phyloP scores from a whole-genome alignment of 2,329 filamentous ascomycete genomes.

The Pseudocercospora eumusae region DNA sequence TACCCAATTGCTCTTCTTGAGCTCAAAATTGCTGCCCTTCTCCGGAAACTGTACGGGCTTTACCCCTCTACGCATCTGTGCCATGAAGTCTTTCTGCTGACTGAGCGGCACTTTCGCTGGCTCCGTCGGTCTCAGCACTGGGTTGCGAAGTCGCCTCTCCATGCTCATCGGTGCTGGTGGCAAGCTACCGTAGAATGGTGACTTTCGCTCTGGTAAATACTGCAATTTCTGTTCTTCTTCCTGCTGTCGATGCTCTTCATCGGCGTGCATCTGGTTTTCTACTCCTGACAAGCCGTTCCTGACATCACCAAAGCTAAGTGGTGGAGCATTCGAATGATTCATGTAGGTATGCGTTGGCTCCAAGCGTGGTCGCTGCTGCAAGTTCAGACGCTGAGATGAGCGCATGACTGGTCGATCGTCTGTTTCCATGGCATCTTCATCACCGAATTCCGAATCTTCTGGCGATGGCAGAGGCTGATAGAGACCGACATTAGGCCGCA shows the following conservation, averaged over 20 bases:
- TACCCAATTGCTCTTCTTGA: slow-evolving; percentile 27
- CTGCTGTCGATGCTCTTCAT: slow-evolving; percentile 22
- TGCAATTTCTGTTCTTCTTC: slow-evolving; percentile 28
- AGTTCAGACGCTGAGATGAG: slow-evolving; percentile 20
- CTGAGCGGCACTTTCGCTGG: slow-evolving; percentile 46
- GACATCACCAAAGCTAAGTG: slow-evolving; percentile 23
- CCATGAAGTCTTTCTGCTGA: slow-evolving; percentile 56
- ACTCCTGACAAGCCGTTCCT: slow-evolving; percentile 33
- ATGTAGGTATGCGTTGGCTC: slow-evolving; percentile 22
- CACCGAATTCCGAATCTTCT: slow-evolving; percentile 31
- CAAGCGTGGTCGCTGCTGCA: slow-evolving; percentile 26
- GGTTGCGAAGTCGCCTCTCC: slow-evolving; percentile 63
- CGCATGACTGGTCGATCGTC: slow-evolving; percentile 49
- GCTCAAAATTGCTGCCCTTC: slow-evolving; percentile 26
- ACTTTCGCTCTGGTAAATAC: slow-evolving; percentile 24
- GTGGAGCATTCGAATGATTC: slow-evolving; percentile 21
- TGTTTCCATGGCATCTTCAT: slow-evolving; percentile 71
- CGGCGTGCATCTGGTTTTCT: slow-evolving; percentile 29
- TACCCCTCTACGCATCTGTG: slow-evolving; percentile 38
- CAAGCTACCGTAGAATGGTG: slow-evolving; percentile 69
- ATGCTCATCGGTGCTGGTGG: slow-evolving; percentile 69
- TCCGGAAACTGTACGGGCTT: slow-evolving; percentile 28
- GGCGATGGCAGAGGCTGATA: slow-evolving; percentile 30
- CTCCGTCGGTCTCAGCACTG: slow-evolving; percentile 36
- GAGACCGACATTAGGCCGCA: slow-evolving; percentile 19